A percentile compares a stretch with the other conserved stretches of the same genome.
phyloP scores from a whole-genome alignment of 139 green algal genomes.

The Choricystis sp. region DNA sequence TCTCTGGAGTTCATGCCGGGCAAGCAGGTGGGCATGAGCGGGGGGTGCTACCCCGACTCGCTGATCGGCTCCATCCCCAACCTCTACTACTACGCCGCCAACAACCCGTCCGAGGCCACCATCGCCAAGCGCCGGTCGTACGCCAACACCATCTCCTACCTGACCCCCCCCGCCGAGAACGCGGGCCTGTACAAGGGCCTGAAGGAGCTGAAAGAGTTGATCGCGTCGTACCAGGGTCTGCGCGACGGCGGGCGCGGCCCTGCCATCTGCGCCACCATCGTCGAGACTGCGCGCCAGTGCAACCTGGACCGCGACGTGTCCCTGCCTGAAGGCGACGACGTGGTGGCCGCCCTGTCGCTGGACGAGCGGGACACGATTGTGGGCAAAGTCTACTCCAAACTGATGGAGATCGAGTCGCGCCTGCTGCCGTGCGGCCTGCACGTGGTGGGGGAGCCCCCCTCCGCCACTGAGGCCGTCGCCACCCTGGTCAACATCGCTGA shows the following conservation, averaged over 20 bases:
- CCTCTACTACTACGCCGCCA: constrained; percentile 99
- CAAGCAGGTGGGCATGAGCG: constrained; percentile 96
- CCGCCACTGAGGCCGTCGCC: constrained; percentile 84
- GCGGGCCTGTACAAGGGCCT: constrained; percentile 92
- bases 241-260: constrained; percentile 65
- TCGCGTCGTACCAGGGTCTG: constrained; percentile 81
- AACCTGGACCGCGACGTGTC: constrained; percentile 89
- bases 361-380: constrained; percentile 71
- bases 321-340: constrained; percentile 58
- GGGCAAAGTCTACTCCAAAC: constrained; percentile 68
- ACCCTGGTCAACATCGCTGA: constrained; percentile 97
- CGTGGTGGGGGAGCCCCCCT: constrained; percentile 78
- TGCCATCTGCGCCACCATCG: constrained; percentile 89
- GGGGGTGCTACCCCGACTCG: constrained; percentile 91
- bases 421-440: constrained; percentile 97
- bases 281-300: constrained; percentile 86
- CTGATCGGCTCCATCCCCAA: constrained; percentile 96
- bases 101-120: constrained; percentile 98
- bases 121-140: constrained; percentile 98
- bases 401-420: constrained; percentile 99
- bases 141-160: constrained; percentile 98
- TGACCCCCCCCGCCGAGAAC: constrained; percentile 97
- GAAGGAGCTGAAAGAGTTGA: constrained; percentile 92
- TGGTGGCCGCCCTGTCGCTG: constrained; percentile 41
- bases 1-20: constrained; percentile 99